A percentile compares a stretch with the other conserved stretches of the same genome.
Conservation (phyloP, 108 stramenopile species). For the Cyclotella distinguenda region DNA sequence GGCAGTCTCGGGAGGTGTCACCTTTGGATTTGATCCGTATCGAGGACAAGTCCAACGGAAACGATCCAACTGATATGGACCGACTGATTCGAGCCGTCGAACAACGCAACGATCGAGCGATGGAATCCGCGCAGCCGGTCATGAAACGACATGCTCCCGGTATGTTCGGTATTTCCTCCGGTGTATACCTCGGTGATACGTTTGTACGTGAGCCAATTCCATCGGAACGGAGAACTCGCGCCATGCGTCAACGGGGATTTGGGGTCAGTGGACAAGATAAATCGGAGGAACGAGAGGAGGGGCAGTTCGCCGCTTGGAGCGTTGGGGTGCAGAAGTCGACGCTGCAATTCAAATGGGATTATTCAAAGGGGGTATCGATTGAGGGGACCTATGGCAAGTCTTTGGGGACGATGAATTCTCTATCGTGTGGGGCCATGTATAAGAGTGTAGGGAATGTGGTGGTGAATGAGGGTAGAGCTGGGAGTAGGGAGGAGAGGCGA, state of each 20-base stretch:
- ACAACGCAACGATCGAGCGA: constrained; percentile 30
- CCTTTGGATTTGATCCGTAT: constrained; percentile 25
- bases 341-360: constrained; percentile 72
- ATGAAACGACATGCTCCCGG: constrained; percentile 50
- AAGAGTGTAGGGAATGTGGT: constrained; percentile 33
- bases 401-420: constrained; percentile 25
- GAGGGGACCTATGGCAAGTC: constrained; percentile 19
- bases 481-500: constrained; percentile 28
- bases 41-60: neutral
- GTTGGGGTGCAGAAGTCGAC: constrained; percentile 78
- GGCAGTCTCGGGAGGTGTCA: neutral
- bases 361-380: constrained; percentile 59
- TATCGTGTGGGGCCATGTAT: constrained; percentile 20
- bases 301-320: constrained; percentile 62
- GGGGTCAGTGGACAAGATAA: constrained; percentile 11
- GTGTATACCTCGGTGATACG: constrained; percentile 76
- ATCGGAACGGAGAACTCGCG: constrained; percentile 29
- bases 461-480: constrained; percentile 25
- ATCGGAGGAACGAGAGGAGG: constrained; percentile 12
- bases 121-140: neutral
- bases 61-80: constrained; percentile 17
- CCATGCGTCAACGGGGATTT: constrained; percentile 13
- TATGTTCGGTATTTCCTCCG: constrained; percentile 63
- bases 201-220: constrained; percentile 65
- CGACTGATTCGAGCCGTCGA: constrained; percentile 33